A percentile compares a stretch with the other conserved stretches of the same genome.
Evolutionary conservation across 805 yeast species (phyloP).

Genomic region (Metschnikowia gelsemii): DNA sequence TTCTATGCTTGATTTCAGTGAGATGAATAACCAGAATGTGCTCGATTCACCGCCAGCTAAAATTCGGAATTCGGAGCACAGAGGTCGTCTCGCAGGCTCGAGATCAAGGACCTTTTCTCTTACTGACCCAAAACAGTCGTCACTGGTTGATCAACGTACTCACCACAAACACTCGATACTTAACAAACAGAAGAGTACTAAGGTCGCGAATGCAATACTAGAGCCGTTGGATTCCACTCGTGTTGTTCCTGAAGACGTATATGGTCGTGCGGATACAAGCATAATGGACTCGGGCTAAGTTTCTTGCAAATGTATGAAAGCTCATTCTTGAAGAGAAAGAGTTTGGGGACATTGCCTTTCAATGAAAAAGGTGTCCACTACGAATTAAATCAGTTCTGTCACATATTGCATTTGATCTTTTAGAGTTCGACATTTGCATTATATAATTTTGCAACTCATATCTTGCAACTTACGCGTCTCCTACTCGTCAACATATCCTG

Average conservation of each 20-base stretch:
- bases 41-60: conserved; percentile 34
- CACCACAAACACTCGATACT: conserved; percentile 29
- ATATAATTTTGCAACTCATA: too few relatives aligned
- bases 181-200: conserved; percentile 36
- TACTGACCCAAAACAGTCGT: not conserved
- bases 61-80: not conserved
- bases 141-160: not conserved
- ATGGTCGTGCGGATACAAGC: conserved; percentile 2
- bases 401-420: not conserved
- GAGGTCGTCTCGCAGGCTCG: conserved; percentile 4
- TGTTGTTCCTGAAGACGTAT: not conserved
- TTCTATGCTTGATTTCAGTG: conserved; percentile 29
- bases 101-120: not conserved
- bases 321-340: too few relatives aligned
- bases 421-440: too few relatives aligned
- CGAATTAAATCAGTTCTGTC: too few relatives aligned
- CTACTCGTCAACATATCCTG: conserved; percentile 6
- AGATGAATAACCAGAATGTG: conserved; percentile 28
- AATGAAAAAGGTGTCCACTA: too few relatives aligned
- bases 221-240: too few relatives aligned
- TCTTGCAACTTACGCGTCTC: too few relatives aligned
- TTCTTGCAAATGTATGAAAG: too few relatives aligned
- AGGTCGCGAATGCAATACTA: conserved; percentile 12
- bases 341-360: too few relatives aligned
- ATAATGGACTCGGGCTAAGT: not conserved